Base-by-base conservation (phyloP, 495 filamentous ascomycete genomes). In the Hypoxylon lenormandii region DNA sequence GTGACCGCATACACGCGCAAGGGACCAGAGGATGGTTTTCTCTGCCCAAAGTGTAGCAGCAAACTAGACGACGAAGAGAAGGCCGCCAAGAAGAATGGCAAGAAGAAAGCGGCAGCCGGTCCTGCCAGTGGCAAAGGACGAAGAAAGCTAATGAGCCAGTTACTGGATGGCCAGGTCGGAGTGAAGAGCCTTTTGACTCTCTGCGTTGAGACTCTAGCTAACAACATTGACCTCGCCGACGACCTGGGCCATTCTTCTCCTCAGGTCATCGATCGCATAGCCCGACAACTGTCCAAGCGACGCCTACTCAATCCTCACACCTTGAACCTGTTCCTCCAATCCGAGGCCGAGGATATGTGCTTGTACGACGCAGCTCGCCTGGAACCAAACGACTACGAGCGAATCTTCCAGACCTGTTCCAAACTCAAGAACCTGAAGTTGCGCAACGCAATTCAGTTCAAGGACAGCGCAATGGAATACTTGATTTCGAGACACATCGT, bases 1-100 rank as follows among this genome's bases (percentile, higher is more conserved):
- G 95, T 98, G 23, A 97, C 95, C 0, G 80, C 93, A 0, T 98
- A 98, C 75, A 91, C 89, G 66, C 91, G 92, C 69, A 84, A 87
- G n/a, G 91, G 90, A 12, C 90, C 91, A 0, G 82, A 89, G 15
- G 93, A 93, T 1, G 94, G 93, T 15, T 79, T 98, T 16, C 83
- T 98, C 11, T 98, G 95, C 76, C 81, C 81, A 0, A 88, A 90
- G 51, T 98, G 95, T 72, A 91, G 93, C n/a, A 94, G 89, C 70
- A 88, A 91, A 40, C 79, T 91, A 21, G 82, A 80, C 30, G 86
- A 88, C 55, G 86, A 89, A 62, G 88, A 91, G 66, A 81, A 86
- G 15, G 84, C 85, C 19, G 74, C 80, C 0, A 90, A 89, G 71
- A 93, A 91, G 69, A 80, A 79, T 69, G 78, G 70, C 45, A 70